Evolutionary conservation across 495 filamentous ascomycete species (phyloP), one percentile per base, ranked within the genome.

Genomic region (Hyaloscypha hepaticicola): DNA sequence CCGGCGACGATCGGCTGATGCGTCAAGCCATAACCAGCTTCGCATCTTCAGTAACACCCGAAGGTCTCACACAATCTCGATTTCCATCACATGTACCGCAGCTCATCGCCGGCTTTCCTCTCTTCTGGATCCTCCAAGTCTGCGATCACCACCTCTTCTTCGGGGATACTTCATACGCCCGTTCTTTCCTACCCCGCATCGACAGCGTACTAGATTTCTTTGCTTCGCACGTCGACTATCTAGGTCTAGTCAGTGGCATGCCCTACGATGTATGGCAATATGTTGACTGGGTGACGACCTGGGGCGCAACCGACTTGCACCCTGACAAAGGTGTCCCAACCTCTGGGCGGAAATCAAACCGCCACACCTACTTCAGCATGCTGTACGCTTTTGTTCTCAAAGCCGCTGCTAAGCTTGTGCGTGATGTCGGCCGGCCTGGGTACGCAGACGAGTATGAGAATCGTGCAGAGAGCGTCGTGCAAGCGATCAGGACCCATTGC

Each of bases 151-250:
- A 72, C 41, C 63, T 73, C 0, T 76, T 69, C 66, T 77, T 77
- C 58, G 74, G 74, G 5, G 76, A 78, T 24, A 70, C 31, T 0
- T 25, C 25, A 9, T 77, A 68, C 33, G 58, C 72, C 0, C 72
- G 73, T 7, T 60, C 63, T 0, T 76, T 77, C 14, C 34, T 78
- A 0, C 74, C 74, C 3, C 66, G 73, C 2, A 74, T 77, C 34
- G 76, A 78, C 55, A 75, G 75, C 2, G 70, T 78, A 0, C 66
- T 78, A 1, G 74, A 77, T 7, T 78, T 76, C 58, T 78, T 78
- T 58, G 64, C 73, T 22, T 49, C 64, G 0, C 69, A 75, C 38
- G 58, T 74, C 55, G 75, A 77, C 45, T 48, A 65, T 0, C 60
- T 72, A 5, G 76, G 76, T 21, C 69, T 77, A 2, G 68, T 78